Evolutionary conservation across 805 yeast genomes (phyloP).

Genomic region (Saturnispora ahearnii): DNA sequence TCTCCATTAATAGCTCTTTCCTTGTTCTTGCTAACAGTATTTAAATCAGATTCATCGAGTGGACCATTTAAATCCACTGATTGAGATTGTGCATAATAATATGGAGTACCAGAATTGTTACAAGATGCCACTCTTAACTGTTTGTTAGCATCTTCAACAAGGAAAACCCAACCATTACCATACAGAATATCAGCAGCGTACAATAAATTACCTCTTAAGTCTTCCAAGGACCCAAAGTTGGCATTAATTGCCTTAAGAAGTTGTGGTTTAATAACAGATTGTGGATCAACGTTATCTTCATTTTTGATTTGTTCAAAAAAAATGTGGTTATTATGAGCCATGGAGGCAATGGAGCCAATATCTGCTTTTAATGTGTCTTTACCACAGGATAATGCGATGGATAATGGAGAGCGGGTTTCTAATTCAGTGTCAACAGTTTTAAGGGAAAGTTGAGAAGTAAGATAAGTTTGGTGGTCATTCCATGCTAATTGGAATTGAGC

Average conservation of each 20-base stretch:
- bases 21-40: conserved; percentile 33
- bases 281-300: conserved; percentile 14
- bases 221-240: conserved; percentile 38
- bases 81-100: conserved; percentile 61
- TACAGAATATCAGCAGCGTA: conserved; percentile 40
- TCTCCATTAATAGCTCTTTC: conserved; percentile 24
- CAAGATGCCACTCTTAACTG: conserved; percentile 44
- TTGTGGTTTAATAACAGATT: conserved; percentile 20
- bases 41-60: conserved; percentile 45
- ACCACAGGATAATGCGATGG: conserved; percentile 58
- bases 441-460: conserved; percentile 51
- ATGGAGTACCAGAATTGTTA: conserved; percentile 74
- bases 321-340: conserved; percentile 85
- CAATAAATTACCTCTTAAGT: conserved; percentile 42
- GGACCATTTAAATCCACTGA: conserved; percentile 69
- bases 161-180: conserved; percentile 71
- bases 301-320: conserved; percentile 56
- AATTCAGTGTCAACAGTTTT: conserved; percentile 70
- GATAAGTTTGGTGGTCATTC: conserved; percentile 66
- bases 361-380: conserved; percentile 56
- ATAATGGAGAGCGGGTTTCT: conserved; percentile 69
- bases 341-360: conserved; percentile 82
- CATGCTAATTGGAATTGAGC: conserved; percentile 68
- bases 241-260: conserved; percentile 27
- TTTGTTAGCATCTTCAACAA: conserved; percentile 60